A percentile compares a stretch with the other conserved stretches of the same genome.
These are phyloP conservation scores for Ceratocystis diversiconidia DNA, from an alignment of 2,329 filamentous ascomycete species.

Conservation along the genomic window DNA sequence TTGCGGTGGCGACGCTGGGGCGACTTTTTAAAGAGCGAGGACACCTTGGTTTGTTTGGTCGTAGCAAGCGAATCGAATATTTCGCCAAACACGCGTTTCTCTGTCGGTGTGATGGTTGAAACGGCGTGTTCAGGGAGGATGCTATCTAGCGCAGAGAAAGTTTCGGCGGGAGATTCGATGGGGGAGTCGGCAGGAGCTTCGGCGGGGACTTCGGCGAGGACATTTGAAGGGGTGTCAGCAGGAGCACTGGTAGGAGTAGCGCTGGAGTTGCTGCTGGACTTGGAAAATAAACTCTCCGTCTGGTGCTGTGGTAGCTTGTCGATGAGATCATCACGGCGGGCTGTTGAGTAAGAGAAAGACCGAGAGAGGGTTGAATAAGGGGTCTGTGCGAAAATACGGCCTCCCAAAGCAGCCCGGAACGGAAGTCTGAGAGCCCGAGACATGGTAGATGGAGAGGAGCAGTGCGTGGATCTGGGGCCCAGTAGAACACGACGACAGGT, in stretches of 20 bases:
- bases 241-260: background rate
- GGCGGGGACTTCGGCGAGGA: background rate
- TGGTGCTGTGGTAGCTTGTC: background rate
- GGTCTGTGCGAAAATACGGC: background rate
- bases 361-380: background rate
- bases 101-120: constrained; percentile 44
- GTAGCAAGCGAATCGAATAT: constrained; percentile 35
- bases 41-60: constrained; percentile 6
- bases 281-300: background rate
- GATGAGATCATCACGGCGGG: background rate
- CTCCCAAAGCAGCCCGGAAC: background rate
- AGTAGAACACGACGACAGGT: background rate
- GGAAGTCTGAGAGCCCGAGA: background rate
- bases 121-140: constrained; percentile 15
- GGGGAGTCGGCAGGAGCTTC: background rate
- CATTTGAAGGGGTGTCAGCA: background rate
- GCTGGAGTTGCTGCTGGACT: background rate
- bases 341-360: background rate
- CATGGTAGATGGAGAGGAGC: background rate
- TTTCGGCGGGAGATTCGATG: background rate
- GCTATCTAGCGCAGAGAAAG: background rate
- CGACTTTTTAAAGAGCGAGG: constrained; percentile 3
- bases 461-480: background rate
- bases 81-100: constrained; percentile 44
- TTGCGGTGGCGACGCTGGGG: background rate